Base-by-base conservation (phyloP, 306 rosid genomes). In the Cicer bijugum region DNA sequence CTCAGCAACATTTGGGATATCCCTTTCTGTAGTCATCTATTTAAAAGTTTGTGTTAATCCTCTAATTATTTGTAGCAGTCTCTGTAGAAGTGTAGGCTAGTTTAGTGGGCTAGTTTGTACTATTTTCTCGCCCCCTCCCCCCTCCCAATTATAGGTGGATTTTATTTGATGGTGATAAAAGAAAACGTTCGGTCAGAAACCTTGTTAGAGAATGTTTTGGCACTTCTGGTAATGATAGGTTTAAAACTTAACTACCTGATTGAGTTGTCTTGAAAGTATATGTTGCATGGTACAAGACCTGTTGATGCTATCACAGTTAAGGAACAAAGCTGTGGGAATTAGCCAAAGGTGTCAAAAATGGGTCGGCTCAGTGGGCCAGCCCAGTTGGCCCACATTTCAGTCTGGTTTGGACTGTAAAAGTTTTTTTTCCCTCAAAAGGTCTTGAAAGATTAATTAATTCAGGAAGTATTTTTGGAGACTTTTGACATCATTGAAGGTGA, bases 11-110 rank as follows among this genome's bases (percentile, higher is more conserved):
- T 80, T 69, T 74, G 69, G 74, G 59, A 67, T 59, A 51, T 57
- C 70, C 50, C 71, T 61, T 67, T 19, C 76, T 37, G 33, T 52
- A 58, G 63, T 61, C 53, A 33, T 68, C 81, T 75, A 70, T 71
- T 38, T 82, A 58, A 38, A 69, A 44, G 6, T 48, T 38, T 80
- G 84, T 75, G 75, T 28, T 56, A 76, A 71, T 74, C 40, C 44
- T 74, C 60, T 63, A 59, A 74, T 76, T 79, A 80, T 81, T 81
- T 51, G 80, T 82, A 75, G 86, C 70, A 70, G 86, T 82, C 73
- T 86, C 12, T 63, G 42, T 37, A 59, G 84, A 66, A 59, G 66
- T 59, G 44, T 82, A 86, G 84, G 59, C 28, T 78, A 78, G 82
- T 75, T 53, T 81, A 83, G 77, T 52, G 51, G 74, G 75, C 63